phyloP scores from a whole-genome alignment of 768 basidiomycete genomes.

The Tricholomella constricta region DNA sequence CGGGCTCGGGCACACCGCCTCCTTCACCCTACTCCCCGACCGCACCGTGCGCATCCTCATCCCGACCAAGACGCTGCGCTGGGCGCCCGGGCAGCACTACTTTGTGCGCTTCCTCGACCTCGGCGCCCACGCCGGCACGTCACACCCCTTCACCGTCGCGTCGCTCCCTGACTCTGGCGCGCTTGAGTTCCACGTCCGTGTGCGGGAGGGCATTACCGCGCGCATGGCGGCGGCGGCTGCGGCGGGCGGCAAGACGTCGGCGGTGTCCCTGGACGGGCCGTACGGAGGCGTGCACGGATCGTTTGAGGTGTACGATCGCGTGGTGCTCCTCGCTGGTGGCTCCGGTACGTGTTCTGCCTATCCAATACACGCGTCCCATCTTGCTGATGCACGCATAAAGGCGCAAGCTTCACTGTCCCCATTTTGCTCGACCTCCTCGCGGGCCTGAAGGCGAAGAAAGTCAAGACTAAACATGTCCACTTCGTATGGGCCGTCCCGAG shows the following conservation, averaged over 20 bases:
- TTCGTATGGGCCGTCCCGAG: slow-evolving; percentile 8
- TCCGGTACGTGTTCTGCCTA: slow-evolving; percentile 24
- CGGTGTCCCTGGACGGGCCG: slow-evolving; percentile 30
- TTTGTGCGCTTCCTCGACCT: slow-evolving; percentile 22
- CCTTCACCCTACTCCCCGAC: slow-evolving; percentile 27
- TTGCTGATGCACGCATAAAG: not conserved
- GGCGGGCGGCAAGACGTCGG: slow-evolving; percentile 7
- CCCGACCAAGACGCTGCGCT: slow-evolving; percentile 23
- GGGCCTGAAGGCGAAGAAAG: not conserved
- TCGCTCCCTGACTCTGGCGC: slow-evolving; percentile 19
- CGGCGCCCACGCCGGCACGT: slow-evolving; percentile 25
- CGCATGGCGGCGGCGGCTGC: slow-evolving; percentile 17
- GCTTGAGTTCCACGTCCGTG: slow-evolving; percentile 26
- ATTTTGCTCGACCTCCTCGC: slow-evolving; percentile 23
- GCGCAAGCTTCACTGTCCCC: slow-evolving; percentile 28
- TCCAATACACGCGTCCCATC: not conserved
- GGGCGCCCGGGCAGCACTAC: slow-evolving; percentile 35
- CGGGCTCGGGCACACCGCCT: slow-evolving; percentile 20
- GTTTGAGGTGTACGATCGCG: slow-evolving; percentile 27
- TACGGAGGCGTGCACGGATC: slow-evolving; percentile 29
- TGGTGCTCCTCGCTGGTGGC: slow-evolving; percentile 34
- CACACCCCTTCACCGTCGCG: slow-evolving; percentile 37
- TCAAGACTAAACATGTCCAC: not conserved
- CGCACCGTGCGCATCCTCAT: slow-evolving; percentile 23
- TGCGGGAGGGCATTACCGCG: slow-evolving; percentile 30